Percentiles rank a stretch among this genome's conserved stretches.
These are phyloP conservation scores for Trichoderma simmonsii DNA, from an alignment of 2,329 filamentous ascomycete species.

Conservation along the genomic window DNA sequence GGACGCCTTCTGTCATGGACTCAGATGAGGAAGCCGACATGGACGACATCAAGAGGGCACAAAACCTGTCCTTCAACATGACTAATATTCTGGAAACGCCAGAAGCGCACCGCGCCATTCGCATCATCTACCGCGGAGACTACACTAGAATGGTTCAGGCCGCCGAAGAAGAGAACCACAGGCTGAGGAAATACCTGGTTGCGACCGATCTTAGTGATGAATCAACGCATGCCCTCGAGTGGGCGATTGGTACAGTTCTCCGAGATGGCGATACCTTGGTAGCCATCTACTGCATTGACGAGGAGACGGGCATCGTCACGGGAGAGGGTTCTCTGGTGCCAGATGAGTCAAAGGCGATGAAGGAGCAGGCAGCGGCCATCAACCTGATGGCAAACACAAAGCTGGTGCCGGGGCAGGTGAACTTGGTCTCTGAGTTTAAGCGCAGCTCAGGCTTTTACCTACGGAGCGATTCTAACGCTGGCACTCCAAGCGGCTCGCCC, in stretches of 20 bases:
- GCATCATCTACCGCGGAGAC: slow-evolving; percentile 87
- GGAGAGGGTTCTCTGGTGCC: slow-evolving; percentile 55
- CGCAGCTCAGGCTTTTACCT: slow-evolving; percentile 29
- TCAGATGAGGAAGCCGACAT: slow-evolving; percentile 85
- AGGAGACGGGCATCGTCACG: slow-evolving; percentile 65
- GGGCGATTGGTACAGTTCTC: slow-evolving; percentile 93
- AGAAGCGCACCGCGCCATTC: slow-evolving; percentile 75
- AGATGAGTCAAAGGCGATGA: slow-evolving; percentile 71
- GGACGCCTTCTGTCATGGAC: slow-evolving; percentile 59
- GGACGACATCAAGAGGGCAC: slow-evolving; percentile 81
- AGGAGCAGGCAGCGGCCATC: slow-evolving; percentile 71
- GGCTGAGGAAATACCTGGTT: slow-evolving; percentile 88
- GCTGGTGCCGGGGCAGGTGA: slow-evolving; percentile 30
- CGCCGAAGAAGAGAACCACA: slow-evolving; percentile 72
- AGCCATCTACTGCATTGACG: slow-evolving; percentile 89
- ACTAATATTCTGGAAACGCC: slow-evolving; percentile 75
- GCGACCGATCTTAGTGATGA: slow-evolving; percentile 93
- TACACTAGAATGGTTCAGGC: slow-evolving; percentile 72
- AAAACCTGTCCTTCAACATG: slow-evolving; percentile 76
- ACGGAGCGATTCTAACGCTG: slow-evolving; percentile 29
- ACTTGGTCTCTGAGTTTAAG: slow-evolving; percentile 35
- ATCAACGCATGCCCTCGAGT: slow-evolving; percentile 91
- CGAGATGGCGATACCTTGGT: slow-evolving; percentile 92
- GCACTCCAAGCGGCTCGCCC: slow-evolving; percentile 43
- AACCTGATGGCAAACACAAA: slow-evolving; percentile 55